Base-by-base conservation (phyloP, 2,329 filamentous ascomycete species). In the Aspergillus fructus region DNA sequence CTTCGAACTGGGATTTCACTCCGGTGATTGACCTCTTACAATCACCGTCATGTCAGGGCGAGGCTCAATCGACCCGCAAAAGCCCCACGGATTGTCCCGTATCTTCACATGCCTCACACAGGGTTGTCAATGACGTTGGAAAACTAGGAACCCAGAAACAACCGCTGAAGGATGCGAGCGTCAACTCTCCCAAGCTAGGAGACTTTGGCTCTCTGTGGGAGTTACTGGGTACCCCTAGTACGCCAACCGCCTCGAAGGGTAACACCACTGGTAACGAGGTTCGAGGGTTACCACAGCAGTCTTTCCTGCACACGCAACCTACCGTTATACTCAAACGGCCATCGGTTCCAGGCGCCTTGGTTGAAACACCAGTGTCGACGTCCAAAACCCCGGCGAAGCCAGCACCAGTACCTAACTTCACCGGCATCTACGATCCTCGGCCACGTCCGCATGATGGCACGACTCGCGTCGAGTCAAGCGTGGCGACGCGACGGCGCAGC, bases 201-300 rank as follows among this genome's bases (percentile, higher is more conserved):
- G 76, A 80, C 53, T 80, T 80, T 57, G 69, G 70, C 23, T 65
- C 66, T 37, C 58, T 79, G 15, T 80, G 76, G 76, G 68, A 74
- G 43, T 68, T 74, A 53, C 64, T 80, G 34, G 66, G 67, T 40
- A 64, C 64, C 30, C 56, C 63, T 23, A 30, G 34, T 33, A 42
- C 59, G n/a, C 45, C 63, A 24, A 53, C 64, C 24, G 24, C 39
- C 17, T 23, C 61, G 33, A 17, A 57, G 15, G 24, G 51, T 33
- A 41, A 33, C 27, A 49, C 61, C 43, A 12, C 30, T 41, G 30
- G 23, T 34, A 40, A 13, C 21, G 40, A 54, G 23, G 23, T 23
- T 27, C 54, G 41, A 42, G 33, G 24, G 13, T 46, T 30, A 23
- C 11, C 37, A 13, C 24, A 52, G 27, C 56, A 53, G 27, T 45